These are phyloP conservation scores for Polytrichum formosum DNA, from an alignment of 225 moss, liverwort and hornwort genomes.

Conservation along the genomic window DNA sequence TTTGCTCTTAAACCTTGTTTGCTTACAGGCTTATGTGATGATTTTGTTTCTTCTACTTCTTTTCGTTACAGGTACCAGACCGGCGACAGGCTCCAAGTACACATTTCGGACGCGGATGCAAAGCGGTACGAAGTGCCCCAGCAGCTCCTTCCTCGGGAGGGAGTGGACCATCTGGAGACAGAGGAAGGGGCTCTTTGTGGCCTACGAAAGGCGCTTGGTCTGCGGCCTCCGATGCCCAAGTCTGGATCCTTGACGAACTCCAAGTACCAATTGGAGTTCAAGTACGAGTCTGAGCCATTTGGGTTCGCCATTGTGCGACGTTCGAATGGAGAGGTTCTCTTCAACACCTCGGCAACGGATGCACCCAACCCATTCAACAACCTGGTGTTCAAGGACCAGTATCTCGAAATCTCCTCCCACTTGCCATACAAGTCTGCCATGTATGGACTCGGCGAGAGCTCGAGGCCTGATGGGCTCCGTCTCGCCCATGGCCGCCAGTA, in stretches of 20 bases:
- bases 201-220: slow-evolving; percentile 12
- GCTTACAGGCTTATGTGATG: no score
- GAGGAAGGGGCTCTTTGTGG: background rate
- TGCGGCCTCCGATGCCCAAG: slow-evolving; percentile 10
- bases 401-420: slow-evolving; percentile 73
- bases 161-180: slow-evolving; percentile 12
- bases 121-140: slow-evolving; percentile 41
- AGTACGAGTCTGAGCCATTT: slow-evolving; percentile 66
- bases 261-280: slow-evolving; percentile 43
- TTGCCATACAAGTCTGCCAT: slow-evolving; percentile 57
- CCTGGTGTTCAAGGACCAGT: slow-evolving; percentile 87
- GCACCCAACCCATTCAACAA: slow-evolving; percentile 30
- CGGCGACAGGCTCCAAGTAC: slow-evolving; percentile 36
- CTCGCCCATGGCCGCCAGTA: slow-evolving; percentile 62
- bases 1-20: no score
- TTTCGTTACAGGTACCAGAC: slow-evolving; percentile 26
- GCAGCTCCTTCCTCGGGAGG: slow-evolving; percentile 28
- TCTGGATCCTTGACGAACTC: slow-evolving; percentile 14
- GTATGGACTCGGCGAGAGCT: slow-evolving; percentile 86
- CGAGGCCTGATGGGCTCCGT: slow-evolving; percentile 71
- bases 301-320: slow-evolving; percentile 59
- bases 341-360: slow-evolving; percentile 43
- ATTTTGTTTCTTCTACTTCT: background rate
- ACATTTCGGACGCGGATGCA: slow-evolving; percentile 26
- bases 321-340: slow-evolving; percentile 69